These are phyloP conservation scores for Punica granatum DNA, from an alignment of 345 rosid species.

Conservation along the genomic window DNA sequence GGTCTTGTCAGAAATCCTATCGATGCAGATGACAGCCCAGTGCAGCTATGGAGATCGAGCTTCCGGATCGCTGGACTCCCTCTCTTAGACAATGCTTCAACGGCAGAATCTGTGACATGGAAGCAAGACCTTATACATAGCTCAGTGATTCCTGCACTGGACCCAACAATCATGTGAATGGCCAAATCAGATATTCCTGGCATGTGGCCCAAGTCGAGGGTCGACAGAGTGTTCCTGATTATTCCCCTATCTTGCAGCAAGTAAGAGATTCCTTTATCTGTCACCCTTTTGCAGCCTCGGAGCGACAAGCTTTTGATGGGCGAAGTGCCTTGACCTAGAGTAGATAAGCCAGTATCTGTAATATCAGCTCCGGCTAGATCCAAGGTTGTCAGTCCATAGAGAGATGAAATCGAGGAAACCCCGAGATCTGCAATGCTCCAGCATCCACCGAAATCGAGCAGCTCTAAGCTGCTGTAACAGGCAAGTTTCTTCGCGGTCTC, in stretches of 20 bases:
- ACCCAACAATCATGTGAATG: constrained; percentile 22
- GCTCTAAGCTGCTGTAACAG: constrained; percentile 37
- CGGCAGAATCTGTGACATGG: constrained; percentile 41
- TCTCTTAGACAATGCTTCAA: constrained; percentile 38
- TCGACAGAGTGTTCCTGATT: constrained; percentile 33
- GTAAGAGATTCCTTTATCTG: constrained; percentile 50
- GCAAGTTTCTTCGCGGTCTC: constrained; percentile 62
- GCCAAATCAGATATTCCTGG: constrained; percentile 51
- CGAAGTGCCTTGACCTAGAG: constrained; percentile 35
- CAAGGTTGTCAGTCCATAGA: constrained; percentile 35
- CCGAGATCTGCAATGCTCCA: constrained; percentile 57
- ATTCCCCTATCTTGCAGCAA: constrained; percentile 40
- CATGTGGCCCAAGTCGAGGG: constrained; percentile 59
- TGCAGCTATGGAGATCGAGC: constrained; percentile 56
- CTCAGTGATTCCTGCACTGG: constrained; percentile 39
- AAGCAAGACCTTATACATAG: constrained; percentile 49
- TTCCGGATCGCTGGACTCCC: constrained; percentile 33
- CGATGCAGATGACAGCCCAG: constrained; percentile 30
- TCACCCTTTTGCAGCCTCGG: constrained; percentile 59
- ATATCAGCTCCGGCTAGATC: constrained; percentile 59
- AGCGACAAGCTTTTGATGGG: constrained; percentile 44
- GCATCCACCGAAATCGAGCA: constrained; percentile 58
- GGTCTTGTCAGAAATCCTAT: constrained; percentile 34
- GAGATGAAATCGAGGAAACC: constrained; percentile 34
- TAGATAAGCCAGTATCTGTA: constrained; percentile 47